Conservation (phyloP, 179 eudicot species). For the Vitellaria paradoxa region DNA sequence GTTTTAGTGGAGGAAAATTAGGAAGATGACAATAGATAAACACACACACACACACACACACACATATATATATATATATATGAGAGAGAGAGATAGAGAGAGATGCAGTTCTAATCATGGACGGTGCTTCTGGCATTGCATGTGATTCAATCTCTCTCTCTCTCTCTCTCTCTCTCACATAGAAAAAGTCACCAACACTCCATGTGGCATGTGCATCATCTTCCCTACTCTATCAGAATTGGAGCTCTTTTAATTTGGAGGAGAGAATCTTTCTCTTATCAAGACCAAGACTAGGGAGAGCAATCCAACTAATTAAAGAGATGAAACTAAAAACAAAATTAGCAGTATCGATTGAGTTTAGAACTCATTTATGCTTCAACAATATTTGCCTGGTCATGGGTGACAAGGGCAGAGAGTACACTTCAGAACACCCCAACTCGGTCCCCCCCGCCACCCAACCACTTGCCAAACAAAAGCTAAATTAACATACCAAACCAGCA, state of each 20-base stretch:
- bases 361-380: slow-evolving; percentile 23
- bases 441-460: slow-evolving; percentile 28
- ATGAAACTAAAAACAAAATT: slow-evolving; percentile 27
- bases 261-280: slow-evolving; percentile 41
- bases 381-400: slow-evolving; percentile 47
- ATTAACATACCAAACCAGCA: slow-evolving; percentile 4
- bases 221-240: slow-evolving; percentile 28
- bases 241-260: slow-evolving; percentile 26
- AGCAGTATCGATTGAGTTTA: slow-evolving; percentile 16
- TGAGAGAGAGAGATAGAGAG: slow-evolving; percentile 12
- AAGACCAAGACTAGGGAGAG: slow-evolving; percentile 18
- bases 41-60: too few relatives aligned
- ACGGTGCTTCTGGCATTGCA: slow-evolving; percentile 44
- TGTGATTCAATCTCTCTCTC: slow-evolving; percentile 29
- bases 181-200: slow-evolving; percentile 32
- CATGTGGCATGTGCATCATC: slow-evolving; percentile 53
- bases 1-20: not conserved
- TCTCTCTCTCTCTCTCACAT: slow-evolving; percentile 15
- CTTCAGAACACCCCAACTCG: slow-evolving; percentile 16
- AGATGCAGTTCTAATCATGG: slow-evolving; percentile 10
- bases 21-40: slow-evolving; percentile 7
- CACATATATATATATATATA: slow-evolving; percentile 9
- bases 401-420: slow-evolving; percentile 39
- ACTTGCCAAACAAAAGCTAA: slow-evolving; percentile 37
- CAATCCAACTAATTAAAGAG: slow-evolving; percentile 16